These are phyloP conservation scores for Penicillium nordicum DNA, from an alignment of 2,329 filamentous ascomycete species.

Conservation along the genomic window DNA sequence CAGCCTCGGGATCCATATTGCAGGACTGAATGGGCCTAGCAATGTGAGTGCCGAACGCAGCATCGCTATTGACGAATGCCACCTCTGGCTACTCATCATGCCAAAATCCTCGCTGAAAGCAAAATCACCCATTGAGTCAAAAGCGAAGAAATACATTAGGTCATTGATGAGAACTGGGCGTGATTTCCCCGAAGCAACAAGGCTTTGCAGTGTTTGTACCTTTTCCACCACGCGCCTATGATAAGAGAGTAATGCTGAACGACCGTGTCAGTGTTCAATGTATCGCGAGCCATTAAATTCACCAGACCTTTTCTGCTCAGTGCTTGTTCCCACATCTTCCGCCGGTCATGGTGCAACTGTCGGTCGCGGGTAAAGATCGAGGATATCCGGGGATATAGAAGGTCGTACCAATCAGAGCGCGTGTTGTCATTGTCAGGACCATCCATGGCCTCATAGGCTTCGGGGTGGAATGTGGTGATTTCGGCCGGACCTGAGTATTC, in stretches of 20 bases:
- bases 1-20: slow-evolving; percentile 23
- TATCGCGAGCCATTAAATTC: fast-evolving
- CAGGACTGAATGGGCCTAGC: slow-evolving; percentile 17
- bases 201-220: neutral
- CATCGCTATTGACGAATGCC: slow-evolving; percentile 15
- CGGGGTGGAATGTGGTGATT: slow-evolving; percentile 9
- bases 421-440: slow-evolving; percentile 4
- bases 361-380: slow-evolving; percentile 11
- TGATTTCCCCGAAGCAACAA: neutral
- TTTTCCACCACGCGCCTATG: neutral
- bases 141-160: slow-evolving; percentile 31
- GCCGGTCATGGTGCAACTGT: slow-evolving; percentile 2
- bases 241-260: neutral
- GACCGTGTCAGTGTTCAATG: neutral
- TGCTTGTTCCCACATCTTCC: slow-evolving; percentile 11
- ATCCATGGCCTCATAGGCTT: slow-evolving; percentile 11
- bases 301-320: neutral
- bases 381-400: slow-evolving; percentile 7
- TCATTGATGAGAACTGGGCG: slow-evolving; percentile 5
- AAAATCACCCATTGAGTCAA: slow-evolving; percentile 45
- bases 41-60: slow-evolving; percentile 15
- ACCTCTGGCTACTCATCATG: slow-evolving; percentile 27
- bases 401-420: slow-evolving; percentile 13
- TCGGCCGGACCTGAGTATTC: slow-evolving; percentile 2
- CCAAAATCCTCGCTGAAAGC: slow-evolving; percentile 40